Base-by-base conservation (phyloP, 2,329 filamentous ascomycete genomes). In the Fusarium circinatum region DNA sequence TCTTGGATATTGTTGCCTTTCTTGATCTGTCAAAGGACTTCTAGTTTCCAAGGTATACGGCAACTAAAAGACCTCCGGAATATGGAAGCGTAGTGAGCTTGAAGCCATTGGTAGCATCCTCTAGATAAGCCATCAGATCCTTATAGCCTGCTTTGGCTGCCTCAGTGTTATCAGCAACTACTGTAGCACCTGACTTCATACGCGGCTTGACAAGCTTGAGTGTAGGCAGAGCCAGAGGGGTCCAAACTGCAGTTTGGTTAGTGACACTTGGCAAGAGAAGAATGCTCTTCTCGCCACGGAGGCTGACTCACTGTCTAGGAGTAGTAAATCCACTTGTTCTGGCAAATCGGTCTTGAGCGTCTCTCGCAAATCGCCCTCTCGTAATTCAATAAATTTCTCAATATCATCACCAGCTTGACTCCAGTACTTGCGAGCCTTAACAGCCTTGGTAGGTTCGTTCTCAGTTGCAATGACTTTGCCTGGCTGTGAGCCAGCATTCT, bases 381-480 rank as follows among this genome's bases (percentile, higher is more conserved):
- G 80, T 30, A 91, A 79, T 34, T 91, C 89, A 74, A 91, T 89
- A 75, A 83, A 82, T 8, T 78, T 76, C 62, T 84, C 83, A 2
- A 91, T 83, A 20, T 84, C 83, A 2, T 84, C 80, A 0, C 89
- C 89, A 6, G 85, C 85, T 57, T 83, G 78, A 32, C 78, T 80
- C 89, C 90, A 92, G 75, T 91, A 79, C 72, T 83, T 79, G n/a
- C 82, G 82, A 11, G 90, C 89, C 55, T 77, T 79, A 7, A 72
- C 80, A 0, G 88, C 88, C 79, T 91, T 92, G 11, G 74, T 78
- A 1, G 81, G 77, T 76, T 92, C 90, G 32, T 90, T 86, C 79
- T 92, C 90, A 0, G 90, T 92, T 1, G 85, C 89, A 75, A 91
- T 87, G 1, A 92, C 89, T 44, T 45, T 75, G 22, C 60, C 78